Conservation (phyloP, 2,329 filamentous ascomycete genomes). For the Colletotrichum noveboracense region DNA sequence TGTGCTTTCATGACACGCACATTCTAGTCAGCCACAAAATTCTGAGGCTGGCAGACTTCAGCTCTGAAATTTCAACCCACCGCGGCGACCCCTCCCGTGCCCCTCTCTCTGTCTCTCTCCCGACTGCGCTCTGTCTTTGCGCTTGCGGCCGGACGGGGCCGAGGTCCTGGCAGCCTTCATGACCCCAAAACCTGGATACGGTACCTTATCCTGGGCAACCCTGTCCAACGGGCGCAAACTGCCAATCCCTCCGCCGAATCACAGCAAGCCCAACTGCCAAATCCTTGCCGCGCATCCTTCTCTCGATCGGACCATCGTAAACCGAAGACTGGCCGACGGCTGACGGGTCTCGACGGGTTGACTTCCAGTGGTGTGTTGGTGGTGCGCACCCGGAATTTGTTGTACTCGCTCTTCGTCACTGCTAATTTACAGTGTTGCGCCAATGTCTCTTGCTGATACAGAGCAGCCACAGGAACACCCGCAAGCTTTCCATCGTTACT, state of each 20-base stretch:
- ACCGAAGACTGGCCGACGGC: background rate
- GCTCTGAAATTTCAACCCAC: background rate
- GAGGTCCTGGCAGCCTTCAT: background rate
- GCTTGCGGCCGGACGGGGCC: background rate
- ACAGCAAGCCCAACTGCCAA: background rate
- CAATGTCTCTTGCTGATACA: conserved; percentile 1
- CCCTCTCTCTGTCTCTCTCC: background rate
- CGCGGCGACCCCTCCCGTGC: background rate
- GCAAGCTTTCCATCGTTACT: background rate
- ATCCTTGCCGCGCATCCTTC: conserved; percentile 18
- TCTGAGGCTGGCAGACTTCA: background rate
- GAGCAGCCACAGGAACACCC: background rate
- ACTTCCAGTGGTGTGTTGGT: background rate
- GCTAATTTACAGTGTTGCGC: background rate
- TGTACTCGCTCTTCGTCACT: background rate
- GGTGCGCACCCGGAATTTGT: background rate
- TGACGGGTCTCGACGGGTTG: background rate
- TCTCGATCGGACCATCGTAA: conserved; percentile 13
- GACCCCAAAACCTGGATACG: conserved; percentile 7
- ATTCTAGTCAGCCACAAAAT: background rate
- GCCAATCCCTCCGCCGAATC: conserved; percentile 10
- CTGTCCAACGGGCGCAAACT: background rate
- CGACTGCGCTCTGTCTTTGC: background rate
- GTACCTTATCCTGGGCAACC: background rate
- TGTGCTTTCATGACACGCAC: background rate